Conservation (phyloP, 2,329 filamentous ascomycete species). For the Penicillium sp. region DNA sequence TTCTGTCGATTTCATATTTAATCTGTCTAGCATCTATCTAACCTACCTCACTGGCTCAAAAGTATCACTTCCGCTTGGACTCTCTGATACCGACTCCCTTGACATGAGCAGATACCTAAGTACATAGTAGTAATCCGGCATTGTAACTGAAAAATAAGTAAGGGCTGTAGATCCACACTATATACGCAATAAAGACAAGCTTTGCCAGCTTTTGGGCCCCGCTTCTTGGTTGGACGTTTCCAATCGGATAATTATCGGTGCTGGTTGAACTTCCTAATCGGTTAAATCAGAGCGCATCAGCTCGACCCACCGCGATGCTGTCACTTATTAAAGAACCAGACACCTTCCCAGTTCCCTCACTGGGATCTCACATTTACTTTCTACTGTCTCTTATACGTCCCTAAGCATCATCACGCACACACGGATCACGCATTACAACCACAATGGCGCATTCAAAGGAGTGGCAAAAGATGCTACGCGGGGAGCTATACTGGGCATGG, state of each 20-base stretch:
- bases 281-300: not conserved
- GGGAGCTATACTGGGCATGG: constrained; percentile 20
- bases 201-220: not conserved
- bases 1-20: not conserved
- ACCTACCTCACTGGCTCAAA: constrained; percentile 10
- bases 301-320: not conserved
- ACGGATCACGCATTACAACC: not conserved
- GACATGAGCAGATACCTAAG: not conserved
- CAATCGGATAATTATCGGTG: not conserved
- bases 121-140: not conserved
- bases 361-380: not conserved
- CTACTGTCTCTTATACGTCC: not conserved
- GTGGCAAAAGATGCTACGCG: constrained; percentile 29
- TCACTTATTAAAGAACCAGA: not conserved
- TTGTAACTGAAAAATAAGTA: not conserved
- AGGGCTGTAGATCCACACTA: not conserved
- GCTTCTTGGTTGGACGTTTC: no score
- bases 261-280: not conserved
- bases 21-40: not conserved
- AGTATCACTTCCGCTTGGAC: not conserved
- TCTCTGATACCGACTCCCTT: not conserved
- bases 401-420: no score
- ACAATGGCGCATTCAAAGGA: constrained; percentile 24
- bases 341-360: not conserved
- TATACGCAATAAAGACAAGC: not conserved